phyloP scores from a whole-genome alignment of 768 basidiomycete genomes.

The Rickenella mellea region DNA sequence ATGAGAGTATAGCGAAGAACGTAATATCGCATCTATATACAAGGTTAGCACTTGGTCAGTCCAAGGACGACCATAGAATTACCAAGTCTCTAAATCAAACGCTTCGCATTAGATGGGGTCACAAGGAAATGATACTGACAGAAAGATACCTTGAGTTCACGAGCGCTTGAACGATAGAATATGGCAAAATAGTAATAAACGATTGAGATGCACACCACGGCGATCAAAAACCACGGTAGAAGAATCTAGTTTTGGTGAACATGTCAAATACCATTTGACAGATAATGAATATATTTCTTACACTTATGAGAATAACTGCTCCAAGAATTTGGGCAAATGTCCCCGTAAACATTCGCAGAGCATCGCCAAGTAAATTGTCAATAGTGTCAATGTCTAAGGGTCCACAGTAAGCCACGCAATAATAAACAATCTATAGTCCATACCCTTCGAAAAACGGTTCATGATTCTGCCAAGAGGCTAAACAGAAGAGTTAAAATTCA shows the following conservation, averaged over 20 bases:
- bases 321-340: constrained; percentile 63
- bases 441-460: constrained; percentile 82
- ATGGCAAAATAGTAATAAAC: constrained; percentile 63
- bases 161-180: constrained; percentile 80
- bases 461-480: constrained; percentile 80
- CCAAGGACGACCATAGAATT: constrained; percentile 7
- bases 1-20: constrained; percentile 82
- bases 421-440: not conserved
- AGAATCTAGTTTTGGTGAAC: constrained; percentile 36
- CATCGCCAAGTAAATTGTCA: constrained; percentile 68
- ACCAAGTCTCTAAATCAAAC: constrained; percentile 41
- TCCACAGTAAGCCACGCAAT: constrained; percentile 5
- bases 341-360: constrained; percentile 60
- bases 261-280: not conserved
- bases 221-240: constrained; percentile 79
- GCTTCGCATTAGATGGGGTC: constrained; percentile 2
- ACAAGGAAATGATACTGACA: not conserved
- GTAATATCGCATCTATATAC: constrained; percentile 66
- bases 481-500: constrained; percentile 8
- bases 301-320: constrained; percentile 59
- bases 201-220: constrained; percentile 46
- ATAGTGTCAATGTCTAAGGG: constrained; percentile 64
- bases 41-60: not conserved
- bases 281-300: constrained; percentile 14
- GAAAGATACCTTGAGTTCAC: constrained; percentile 66